Evolutionary conservation across 441 rosid genomes (phyloP), one percentile per base, ranked within the genome.

Genomic region (Theobroma grandiflorum): DNA sequence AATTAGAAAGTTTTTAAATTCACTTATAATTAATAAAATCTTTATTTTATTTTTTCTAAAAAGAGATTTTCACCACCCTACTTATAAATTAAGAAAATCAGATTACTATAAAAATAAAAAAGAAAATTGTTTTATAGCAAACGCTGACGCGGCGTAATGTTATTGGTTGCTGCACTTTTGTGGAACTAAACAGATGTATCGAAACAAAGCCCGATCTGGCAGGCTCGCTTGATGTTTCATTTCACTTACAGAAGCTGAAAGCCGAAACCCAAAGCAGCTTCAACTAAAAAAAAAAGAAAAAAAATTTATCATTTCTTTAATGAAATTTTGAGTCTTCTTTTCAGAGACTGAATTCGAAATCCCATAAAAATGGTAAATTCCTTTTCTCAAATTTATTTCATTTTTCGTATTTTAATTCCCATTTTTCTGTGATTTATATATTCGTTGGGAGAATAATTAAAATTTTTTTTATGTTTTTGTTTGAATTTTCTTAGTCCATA

Each of bases 361-460:
- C 64, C 9, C 35, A 38, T n/a, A 72, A 37, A 53, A 53, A 72
- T 72, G 76, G 76, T 72, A 72, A 72, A n/a, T 2, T 53, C 6
- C 31, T 26, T 65, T 47, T 3, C 43, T 35, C 43, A 4, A 8
- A 18, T n/a, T 65, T 12, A 65, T 65, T 38, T 3, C 50, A 8
- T 71, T 71, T 45, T 50, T 31, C 15, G 43, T 71, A 31, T 31
- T 71, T 71, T 71, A 15, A 16, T 47, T 7, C 42, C 43, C 61
- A 8, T 16, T 71, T 69, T 72, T 72, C 15, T 35, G 14, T 16
- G 9, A 12, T 71, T 31, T 49, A 16, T 52, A 15, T 50, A 14
- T 50, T 71, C 52, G 9, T 64, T 63, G 7, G 10, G 43, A 14
- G 40, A 4, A 14, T 33, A 1, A 6, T 49, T 33, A 26, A 26